These are phyloP conservation scores for Vaccinium darrowii DNA, from an alignment of 148 eudicot genomes.

Conservation along the genomic window DNA sequence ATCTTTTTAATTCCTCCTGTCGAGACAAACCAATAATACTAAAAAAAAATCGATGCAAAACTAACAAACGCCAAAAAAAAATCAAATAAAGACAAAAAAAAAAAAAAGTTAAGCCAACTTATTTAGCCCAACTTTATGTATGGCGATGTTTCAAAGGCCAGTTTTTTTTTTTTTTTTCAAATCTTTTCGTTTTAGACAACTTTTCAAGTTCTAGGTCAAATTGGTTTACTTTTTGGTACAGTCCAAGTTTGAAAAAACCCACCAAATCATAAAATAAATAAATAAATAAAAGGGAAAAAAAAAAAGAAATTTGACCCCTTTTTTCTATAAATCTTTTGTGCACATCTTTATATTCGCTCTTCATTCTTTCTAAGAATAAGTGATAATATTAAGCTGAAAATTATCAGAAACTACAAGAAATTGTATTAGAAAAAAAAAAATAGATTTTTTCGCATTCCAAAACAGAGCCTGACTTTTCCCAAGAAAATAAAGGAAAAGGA, in stretches of 20 bases:
- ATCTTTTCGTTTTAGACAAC: background rate
- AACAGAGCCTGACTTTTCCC: constrained; percentile 14
- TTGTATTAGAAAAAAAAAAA: background rate
- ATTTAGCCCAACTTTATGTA: no score
- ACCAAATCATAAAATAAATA: background rate
- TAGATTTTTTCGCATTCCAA: background rate
- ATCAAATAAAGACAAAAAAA: no score
- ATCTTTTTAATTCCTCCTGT: no score
- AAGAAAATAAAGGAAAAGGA: constrained; percentile 7
- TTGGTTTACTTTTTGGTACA: background rate
- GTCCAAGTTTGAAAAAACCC: background rate
- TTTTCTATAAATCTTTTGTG: no score
- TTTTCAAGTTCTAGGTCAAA: background rate
- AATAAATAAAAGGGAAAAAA: background rate
- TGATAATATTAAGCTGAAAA: background rate
- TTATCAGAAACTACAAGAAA: background rate
- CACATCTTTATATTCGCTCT: no score
- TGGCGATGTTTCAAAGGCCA: background rate
- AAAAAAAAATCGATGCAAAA: no score
- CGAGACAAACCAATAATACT: no score
- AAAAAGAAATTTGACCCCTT: no score
- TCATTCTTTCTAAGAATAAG: no score
- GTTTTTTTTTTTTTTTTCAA: background rate
- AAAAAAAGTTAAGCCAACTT: no score
- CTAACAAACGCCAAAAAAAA: no score